These are phyloP conservation scores for Trichophyton verrucosum DNA, from an alignment of 2,329 filamentous ascomycete species.

Conservation along the genomic window DNA sequence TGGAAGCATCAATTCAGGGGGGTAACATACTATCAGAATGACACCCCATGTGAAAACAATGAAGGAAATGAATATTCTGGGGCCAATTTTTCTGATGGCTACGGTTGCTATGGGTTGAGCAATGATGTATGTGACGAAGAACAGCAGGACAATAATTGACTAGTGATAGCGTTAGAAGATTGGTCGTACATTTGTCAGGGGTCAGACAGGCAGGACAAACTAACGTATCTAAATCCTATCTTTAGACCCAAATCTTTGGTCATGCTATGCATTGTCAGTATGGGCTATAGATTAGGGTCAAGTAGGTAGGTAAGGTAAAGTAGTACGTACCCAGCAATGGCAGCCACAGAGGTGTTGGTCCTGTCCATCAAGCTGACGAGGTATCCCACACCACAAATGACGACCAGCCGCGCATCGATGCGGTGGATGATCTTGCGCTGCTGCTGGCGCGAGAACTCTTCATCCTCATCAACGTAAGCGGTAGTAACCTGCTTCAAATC, in stretches of 20 bases:
- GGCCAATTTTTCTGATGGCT: slow-evolving; percentile 52
- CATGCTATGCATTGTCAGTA: slow-evolving; percentile 13
- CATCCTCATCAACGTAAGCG: slow-evolving; percentile 13
- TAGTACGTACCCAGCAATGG: slow-evolving; percentile 47
- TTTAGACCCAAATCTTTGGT: slow-evolving; percentile 19
- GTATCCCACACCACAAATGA: slow-evolving; percentile 55
- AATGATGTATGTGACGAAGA: slow-evolving; percentile 61
- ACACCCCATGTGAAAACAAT: slow-evolving; percentile 18
- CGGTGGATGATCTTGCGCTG: slow-evolving; percentile 55
- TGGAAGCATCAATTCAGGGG: too few species aligned
- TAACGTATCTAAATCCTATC: slow-evolving; percentile 17
- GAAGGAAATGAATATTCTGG: slow-evolving; percentile 17
- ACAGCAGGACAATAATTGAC: slow-evolving; percentile 57
- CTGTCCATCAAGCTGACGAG: slow-evolving; percentile 67
- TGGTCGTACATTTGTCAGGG: not conserved
- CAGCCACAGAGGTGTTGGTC: slow-evolving; percentile 61
- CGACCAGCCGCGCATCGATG: slow-evolving; percentile 54
- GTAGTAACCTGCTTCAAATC: not conserved
- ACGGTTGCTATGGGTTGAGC: slow-evolving; percentile 61
- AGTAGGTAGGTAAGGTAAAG: not conserved
- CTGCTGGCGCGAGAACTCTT: slow-evolving; percentile 45
- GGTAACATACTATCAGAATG: slow-evolving; percentile 14
- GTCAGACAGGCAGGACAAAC: not conserved
- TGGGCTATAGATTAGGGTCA: too few species aligned
- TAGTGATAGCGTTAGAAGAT: slow-evolving; percentile 13